Base-by-base conservation (phyloP, 2,329 filamentous ascomycete genomes). In the Paecilomyces sp. region DNA sequence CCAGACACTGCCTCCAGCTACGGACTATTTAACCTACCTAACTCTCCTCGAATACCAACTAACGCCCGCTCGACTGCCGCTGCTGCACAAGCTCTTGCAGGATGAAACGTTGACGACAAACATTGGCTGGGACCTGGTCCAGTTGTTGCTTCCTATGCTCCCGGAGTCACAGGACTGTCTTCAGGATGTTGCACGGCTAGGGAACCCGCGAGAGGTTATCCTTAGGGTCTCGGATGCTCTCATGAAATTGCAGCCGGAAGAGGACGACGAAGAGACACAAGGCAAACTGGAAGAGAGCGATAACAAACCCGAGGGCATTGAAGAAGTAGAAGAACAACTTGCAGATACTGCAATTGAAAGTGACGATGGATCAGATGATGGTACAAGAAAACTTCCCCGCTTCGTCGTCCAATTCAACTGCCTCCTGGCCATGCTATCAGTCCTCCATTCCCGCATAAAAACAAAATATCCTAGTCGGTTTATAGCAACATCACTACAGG, bases 81-180 rank as follows among this genome's bases (percentile, higher is more conserved):
- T 80, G 2, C 75, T 88, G 25, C 85, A 85, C 66, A 74, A 79
- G 36, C 76, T 87, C 22, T 75, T 88, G 13, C 83, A 86, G 68
- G 84, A 87, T 77, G 79, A 82, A 61, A 81, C 79, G 54, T 71
- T 88, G 36, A 86, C 84, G 3, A 79, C 79, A 53, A 85, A 86
- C 64, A 88, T 88, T 66, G 85, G 85, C 61, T 88, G 85, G 85
- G 85, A 88, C 70, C 71, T 88, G 51, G 82, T 88, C 5, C 83
- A 86, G 65, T 71, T 87, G 9, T 77, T 88, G 1, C 74, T 87
- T 15, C 85, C 85, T 1, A 77, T 86, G 61, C 72, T 88, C 3
- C 83, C 84, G 1, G 77, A 80, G 2, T 85, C 84, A 0, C 77
- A 81, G 57, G 76, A 82, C 65, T 88, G 85, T 67, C 70, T 88